Base-by-base conservation (phyloP, 176 grass and related monocot species). In the Musa itinerans region DNA sequence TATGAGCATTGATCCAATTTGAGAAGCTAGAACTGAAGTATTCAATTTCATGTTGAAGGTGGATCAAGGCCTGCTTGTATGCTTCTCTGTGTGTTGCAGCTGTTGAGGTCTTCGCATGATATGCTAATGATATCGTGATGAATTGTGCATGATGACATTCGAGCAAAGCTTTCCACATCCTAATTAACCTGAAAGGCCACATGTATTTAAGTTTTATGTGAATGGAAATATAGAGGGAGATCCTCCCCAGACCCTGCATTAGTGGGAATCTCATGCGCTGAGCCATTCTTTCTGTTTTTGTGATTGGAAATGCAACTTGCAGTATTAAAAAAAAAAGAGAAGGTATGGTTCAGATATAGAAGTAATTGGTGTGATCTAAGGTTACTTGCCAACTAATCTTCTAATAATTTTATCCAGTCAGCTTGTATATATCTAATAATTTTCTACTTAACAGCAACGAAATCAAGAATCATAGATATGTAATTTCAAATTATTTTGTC, bases 101-200 rank as follows among this genome's bases (percentile, higher is more conserved):
- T 26, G 82, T 53, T 34, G 90, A 93, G 63, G 24, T 65, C 66
- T 90, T 92, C 9, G 80, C 78, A 74, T 89, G 91, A 81, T 99
- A 99, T 0, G 95, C 95, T 78, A 99, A 69, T 51, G 95, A 92
- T 74, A 94, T 99, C 55, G 88, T 99, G 81, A 94, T 99, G 81
- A 94, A 99, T 52, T 99, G 95, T 50, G 87, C 77, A 78, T 94
- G 95, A 81, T 99, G 95, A 68, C 95, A 99, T 79, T 99, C 88
- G 8, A 99, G 81, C 95, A 99, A 94, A 58, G 81, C 74, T 83
- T 89, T 99, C 95, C 88, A 99, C 95, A 99, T 99, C 76, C 86
- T 92, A 68, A 92, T 94, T 50, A 99, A 78, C 81, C 95, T 99
- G 74, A 68, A 78, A 51, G 50, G 68, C 12, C 19, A 13, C 15